Percentiles rank a stretch among this genome's conserved stretches.
phyloP scores from a whole-genome alignment of 164 flowering plant species.

The Berberis vulgaris region DNA sequence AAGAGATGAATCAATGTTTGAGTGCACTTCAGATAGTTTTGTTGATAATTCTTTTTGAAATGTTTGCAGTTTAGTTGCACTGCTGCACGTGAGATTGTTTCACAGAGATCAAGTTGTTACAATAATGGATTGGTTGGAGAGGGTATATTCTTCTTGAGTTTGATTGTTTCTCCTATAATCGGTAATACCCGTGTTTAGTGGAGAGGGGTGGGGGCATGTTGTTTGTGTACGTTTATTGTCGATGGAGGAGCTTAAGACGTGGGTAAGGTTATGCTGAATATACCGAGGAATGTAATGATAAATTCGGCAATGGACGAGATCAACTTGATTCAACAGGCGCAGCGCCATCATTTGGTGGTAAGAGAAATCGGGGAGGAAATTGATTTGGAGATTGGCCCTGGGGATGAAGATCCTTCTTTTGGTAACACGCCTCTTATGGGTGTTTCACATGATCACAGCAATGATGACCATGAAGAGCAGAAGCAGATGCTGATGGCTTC shows the following conservation, averaged over 20 bases:
- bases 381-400: slow-evolving; percentile 91
- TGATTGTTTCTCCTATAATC: too few relatives aligned
- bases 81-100: too few relatives aligned
- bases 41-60: too few relatives aligned
- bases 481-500: slow-evolving; percentile 58
- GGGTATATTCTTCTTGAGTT: too few relatives aligned
- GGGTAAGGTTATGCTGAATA: too few relatives aligned
- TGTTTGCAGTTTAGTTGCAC: too few relatives aligned
- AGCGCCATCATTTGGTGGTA: slow-evolving; percentile 82
- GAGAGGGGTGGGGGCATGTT: slow-evolving; percentile 22
- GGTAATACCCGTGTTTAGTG: too few relatives aligned
- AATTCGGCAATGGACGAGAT: slow-evolving; percentile 87
- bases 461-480: slow-evolving; percentile 65
- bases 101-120: too few relatives aligned
- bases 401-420: slow-evolving; percentile 87
- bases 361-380: slow-evolving; percentile 88
- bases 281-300: slow-evolving; percentile 51
- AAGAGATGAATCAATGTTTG: too few relatives aligned
- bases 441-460: slow-evolving; percentile 53
- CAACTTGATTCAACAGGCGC: slow-evolving; percentile 82
- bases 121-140: too few relatives aligned
- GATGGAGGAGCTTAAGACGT: too few relatives aligned
- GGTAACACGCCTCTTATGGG: slow-evolving; percentile 50
- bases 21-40: too few relatives aligned
- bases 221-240: slow-evolving; percentile 89